Conservation (phyloP, 2,329 filamentous ascomycete species). For the Cadophora gregata region DNA sequence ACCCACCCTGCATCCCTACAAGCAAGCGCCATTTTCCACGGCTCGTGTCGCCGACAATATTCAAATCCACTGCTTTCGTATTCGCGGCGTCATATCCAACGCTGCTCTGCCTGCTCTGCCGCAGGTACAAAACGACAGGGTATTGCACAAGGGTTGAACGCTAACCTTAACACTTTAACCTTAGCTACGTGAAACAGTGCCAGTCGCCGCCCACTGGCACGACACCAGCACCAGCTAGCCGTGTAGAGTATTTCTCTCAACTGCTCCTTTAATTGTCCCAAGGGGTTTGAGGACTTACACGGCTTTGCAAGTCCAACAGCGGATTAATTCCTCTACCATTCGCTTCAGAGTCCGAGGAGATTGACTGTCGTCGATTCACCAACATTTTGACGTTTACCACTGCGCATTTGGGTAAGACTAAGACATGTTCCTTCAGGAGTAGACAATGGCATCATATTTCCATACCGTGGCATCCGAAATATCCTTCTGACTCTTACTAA, state of each 20-base stretch:
- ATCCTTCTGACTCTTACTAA: slow-evolving; percentile 19
- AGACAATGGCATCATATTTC: slow-evolving; percentile 14
- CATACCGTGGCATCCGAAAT: slow-evolving; percentile 3
- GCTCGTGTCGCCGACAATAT: slow-evolving; percentile 9
- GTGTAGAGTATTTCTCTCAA: neutral
- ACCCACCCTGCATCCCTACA: neutral
- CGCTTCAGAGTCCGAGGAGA: neutral
- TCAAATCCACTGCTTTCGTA: slow-evolving; percentile 9
- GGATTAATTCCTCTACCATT: neutral
- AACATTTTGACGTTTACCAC: neutral
- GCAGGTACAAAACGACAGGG: slow-evolving; percentile 27
- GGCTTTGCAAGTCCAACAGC: neutral
- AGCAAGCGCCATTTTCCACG: neutral
- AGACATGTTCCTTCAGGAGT: slow-evolving; percentile 23
- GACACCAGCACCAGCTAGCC: neutral
- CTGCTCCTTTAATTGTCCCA: neutral
- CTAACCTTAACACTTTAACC: too few relatives aligned
- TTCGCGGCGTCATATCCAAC: slow-evolving; percentile 22
- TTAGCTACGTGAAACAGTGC: slow-evolving; percentile 32
- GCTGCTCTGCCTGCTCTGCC: slow-evolving; percentile 4
- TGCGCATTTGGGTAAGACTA: slow-evolving; percentile 29
- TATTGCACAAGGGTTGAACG: slow-evolving; percentile 28
- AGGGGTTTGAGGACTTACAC: neutral
- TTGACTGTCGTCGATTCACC: neutral
- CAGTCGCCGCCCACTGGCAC: slow-evolving; percentile 12